Base-by-base conservation (phyloP, 805 yeast genomes). In the Lachancea sp. region DNA sequence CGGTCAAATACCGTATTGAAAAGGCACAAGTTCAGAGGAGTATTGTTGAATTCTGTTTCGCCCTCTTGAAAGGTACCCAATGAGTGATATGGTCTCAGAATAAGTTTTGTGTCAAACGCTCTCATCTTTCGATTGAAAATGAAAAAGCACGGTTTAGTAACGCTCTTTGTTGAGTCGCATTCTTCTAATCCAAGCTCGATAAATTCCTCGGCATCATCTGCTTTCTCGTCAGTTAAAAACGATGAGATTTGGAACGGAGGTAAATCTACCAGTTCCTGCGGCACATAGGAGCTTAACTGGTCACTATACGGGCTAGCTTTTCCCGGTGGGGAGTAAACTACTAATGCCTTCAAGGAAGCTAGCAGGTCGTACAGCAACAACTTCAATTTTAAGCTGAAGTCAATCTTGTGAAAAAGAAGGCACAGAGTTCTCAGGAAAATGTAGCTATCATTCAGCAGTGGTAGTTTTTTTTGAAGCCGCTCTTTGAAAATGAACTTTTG, bases 181-280 rank as follows among this genome's bases (percentile, higher is more conserved):
- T 36, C 41, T n/a, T 20, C 17, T 3, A 44, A 30, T 19, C 48
- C 48, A 10, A 45, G 41, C n/a, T 31, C 41, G n/a, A 33, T 18
- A 38, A 26, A 29, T 18, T 39, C 42, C 10, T 39, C 44, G 8
- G 33, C 34, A 2, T 33, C 11, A 5, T 20, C 15, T 12, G 22
- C 12, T 3, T 13, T 17, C 17, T 35, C 35, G 7, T 45, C 51
- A 3, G 36, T 27, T 17, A 52, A 46, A 33, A 63, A 63, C 12
- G 66, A 63, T 10, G 66, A 60, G 6, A 62, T 62, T 46, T 59
- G 55, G 35, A 63, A 63, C 7, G 66, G 65, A 15, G 67, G 66
- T 12, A 63, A 44, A 10, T 52, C 46, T 12, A 54, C 19, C 27
- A 63, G 47, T 13, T 46, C 47, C 11, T 47, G 38, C 7, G 67